Evolutionary conservation across 768 basidiomycete genomes (phyloP), one percentile per base, ranked within the genome.

Genomic region (Hortiboletus campestris): DNA sequence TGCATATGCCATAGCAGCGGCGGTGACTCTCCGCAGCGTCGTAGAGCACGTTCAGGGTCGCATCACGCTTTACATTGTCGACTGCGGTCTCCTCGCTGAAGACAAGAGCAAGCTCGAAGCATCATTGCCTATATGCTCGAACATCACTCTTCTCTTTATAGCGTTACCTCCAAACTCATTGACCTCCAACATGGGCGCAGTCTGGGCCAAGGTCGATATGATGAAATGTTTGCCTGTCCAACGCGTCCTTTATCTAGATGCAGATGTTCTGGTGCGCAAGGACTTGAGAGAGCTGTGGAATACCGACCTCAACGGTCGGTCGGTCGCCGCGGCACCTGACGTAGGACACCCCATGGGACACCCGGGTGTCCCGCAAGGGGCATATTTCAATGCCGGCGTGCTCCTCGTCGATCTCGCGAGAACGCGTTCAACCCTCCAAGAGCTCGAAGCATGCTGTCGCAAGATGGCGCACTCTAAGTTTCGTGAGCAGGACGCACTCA

Each of bases 151-250:
- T n/a, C 58, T 72, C 20, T 83, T 83, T 60, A 49, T 82, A 46
- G 39, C 55, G 6, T 67, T 79, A 10, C 76, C 75, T 16, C 45
- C 58, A 17, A 60, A 66, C 32, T 63, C 72, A 40, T 56, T 75
- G 39, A 55, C 69, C 6, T 51, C 49, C 6, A 58, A 60, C 22
- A 50, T 69, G 57, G 75, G 76, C 9, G 38, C 70, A 2, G 62
- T 67, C 0, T 84, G 82, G 81, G 79, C 77, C 8, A 84, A 83
- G 64, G 50, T 84, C 25, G 80, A 81, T 51, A 69, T 82, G 67
- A 64, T 78, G 32, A 61, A 56, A 2, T 50, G 70, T n/a, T 58
- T 84, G 28, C 83, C 82, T 0, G 73, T 78, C 20, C 80, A 84
- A 60, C 71, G 79, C 0, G 75, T 75, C 11, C 66, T 83, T 6